phyloP scores from a whole-genome alignment of 768 basidiomycete species.

The Termitomyces sp. region DNA sequence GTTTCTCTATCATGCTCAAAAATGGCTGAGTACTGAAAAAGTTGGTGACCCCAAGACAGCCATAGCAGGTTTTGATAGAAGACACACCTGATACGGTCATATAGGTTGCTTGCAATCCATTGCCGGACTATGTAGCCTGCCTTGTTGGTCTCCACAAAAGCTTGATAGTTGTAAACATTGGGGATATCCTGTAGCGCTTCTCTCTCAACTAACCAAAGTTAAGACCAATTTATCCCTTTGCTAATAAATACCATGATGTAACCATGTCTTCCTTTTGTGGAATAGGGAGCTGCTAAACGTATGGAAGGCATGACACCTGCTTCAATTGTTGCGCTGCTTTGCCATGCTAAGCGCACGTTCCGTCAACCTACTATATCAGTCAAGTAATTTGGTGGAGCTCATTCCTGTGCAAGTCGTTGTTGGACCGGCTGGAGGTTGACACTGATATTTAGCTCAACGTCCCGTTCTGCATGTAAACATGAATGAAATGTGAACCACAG shows the following conservation, averaged over 20 bases:
- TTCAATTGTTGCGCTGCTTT: conserved; percentile 60
- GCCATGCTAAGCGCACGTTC: conserved; percentile 48
- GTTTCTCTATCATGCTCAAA: no score
- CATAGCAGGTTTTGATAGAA: no score
- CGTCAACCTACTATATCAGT: not conserved
- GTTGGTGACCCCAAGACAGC: no score
- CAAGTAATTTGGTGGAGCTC: not conserved
- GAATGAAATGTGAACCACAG: no score
- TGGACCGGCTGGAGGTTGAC: no score
- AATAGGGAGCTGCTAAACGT: conserved; percentile 82
- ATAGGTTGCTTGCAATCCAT: conserved; percentile 91
- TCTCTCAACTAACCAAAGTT: conserved; percentile 58
- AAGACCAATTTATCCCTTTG: conserved; percentile 1
- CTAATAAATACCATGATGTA: conserved; percentile 4
- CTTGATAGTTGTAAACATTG: conserved; percentile 86
- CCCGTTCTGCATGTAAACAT: no score
- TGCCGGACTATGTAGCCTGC: conserved; percentile 94
- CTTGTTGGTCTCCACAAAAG: conserved; percentile 90
- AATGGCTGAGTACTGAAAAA: no score
- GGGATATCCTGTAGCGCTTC: conserved; percentile 79
- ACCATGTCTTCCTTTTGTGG: not conserved
- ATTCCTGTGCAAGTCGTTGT: no score
- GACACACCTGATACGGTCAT: no score
- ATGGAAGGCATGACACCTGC: conserved; percentile 94
- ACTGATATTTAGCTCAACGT: not conserved